Evolutionary conservation across 2,329 filamentous ascomycete species (phyloP), one percentile per base, ranked within the genome.

Genomic region (Grosmannia penicillata): DNA sequence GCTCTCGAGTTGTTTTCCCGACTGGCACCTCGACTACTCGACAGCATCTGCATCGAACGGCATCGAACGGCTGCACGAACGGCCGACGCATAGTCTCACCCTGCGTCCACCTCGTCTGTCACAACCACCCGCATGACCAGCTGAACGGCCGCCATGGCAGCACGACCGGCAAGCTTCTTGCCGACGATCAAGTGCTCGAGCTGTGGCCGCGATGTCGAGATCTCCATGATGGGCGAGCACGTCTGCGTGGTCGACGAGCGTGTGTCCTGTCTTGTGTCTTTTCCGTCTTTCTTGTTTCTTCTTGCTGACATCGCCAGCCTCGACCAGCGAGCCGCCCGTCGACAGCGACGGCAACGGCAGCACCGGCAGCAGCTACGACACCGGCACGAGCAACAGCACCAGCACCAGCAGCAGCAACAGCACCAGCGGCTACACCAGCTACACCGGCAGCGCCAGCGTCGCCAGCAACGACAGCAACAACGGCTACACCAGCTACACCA

Each of bases 141-240:
- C n/a, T 22, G 13, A 8, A 36, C 31, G 33, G 29, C 35, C 41
- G 43, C 44, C 43, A 42, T 43, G 63, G 32, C 55, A 47, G 36
- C 45, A 61, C 45, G 65, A 65, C 49, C 67, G 76, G 53, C 70
- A 75, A 56, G 72, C 57, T 75, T 87, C 47, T 66, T 91, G 63
- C 83, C 85, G 52, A 77, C 77, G 19, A 82, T 93, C 60, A 93
- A 89, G 67, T 93, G 85, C 60, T 93, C 85, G 38, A 76, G 70
- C 61, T 93, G 85, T 55, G 73, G 75, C 29, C 58, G 64, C 29
- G 74, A 87, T 51, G 82, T 94, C 43, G 79, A 87, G 53, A 91
- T 94, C 48, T 79, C 81, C 29, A 65, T 78, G 56, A 82, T 94
- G 78, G 84, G 83, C 44, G 84, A 93, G 45, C 86, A 94, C 62